Evolutionary conservation across 176 grass and related monocot species (phyloP).

Genomic region (Themeda triandra): DNA sequence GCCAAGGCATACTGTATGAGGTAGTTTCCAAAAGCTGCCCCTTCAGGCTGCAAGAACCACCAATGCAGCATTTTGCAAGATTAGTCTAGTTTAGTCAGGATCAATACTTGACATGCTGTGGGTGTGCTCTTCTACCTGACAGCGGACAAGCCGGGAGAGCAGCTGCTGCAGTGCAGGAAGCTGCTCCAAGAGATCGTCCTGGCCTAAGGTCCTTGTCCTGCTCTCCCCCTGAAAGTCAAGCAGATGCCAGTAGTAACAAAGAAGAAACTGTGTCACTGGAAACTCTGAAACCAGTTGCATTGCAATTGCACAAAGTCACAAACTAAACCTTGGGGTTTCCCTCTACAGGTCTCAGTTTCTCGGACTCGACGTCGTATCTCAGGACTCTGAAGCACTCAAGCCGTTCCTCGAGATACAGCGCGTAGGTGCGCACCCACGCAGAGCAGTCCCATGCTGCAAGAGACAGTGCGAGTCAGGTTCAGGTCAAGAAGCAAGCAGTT

Average conservation of each 20-base stretch:
- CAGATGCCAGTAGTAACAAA: background rate
- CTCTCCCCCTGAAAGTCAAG: constrained; percentile 47
- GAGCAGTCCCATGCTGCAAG: constrained; percentile 81
- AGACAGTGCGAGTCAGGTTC: background rate
- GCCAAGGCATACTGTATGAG: constrained; percentile 81
- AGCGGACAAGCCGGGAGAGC: constrained; percentile 74
- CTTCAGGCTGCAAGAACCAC: constrained; percentile 65
- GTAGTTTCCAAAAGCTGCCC: constrained; percentile 81
- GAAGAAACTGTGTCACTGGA: background rate
- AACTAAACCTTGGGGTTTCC: constrained; percentile 39
- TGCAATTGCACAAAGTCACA: background rate
- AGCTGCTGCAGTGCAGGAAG: constrained; percentile 91
- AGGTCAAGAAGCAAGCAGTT: background rate
- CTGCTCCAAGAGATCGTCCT: constrained; percentile 71
- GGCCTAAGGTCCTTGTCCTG: constrained; percentile 64
- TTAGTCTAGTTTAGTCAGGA: background rate
- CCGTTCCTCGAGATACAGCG: constrained; percentile 90
- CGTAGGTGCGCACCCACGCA: constrained; percentile 84
- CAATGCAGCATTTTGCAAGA: constrained; percentile 11
- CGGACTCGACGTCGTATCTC: constrained; percentile 76
- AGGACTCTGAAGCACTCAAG: constrained; percentile 76
- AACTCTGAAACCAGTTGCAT: background rate
- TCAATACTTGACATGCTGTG: background rate
- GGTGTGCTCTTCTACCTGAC: constrained; percentile 44
- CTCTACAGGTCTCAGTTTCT: constrained; percentile 48